A percentile compares a stretch with the other conserved stretches of the same genome.
phyloP scores from a whole-genome alignment of 2,329 filamentous ascomycete genomes.

The Verticillium tricorpus region DNA sequence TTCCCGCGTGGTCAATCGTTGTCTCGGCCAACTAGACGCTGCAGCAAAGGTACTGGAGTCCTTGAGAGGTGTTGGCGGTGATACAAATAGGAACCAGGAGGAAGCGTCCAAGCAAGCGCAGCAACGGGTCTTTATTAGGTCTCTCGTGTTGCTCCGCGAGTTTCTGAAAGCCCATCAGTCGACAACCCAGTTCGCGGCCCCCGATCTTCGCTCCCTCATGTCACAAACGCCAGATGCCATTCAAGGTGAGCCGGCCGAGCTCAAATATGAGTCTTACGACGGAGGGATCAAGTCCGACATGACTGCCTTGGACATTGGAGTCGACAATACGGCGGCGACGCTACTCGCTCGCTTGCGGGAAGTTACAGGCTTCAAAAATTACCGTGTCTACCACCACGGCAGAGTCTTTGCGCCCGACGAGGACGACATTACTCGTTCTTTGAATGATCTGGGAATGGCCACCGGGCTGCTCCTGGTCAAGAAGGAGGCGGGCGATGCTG shows the following conservation, averaged over 20 bases:
- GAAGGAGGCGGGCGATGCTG: conserved; percentile 43
- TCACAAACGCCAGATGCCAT: conserved; percentile 45
- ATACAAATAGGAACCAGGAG: conserved; percentile 36
- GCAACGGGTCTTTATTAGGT: conserved; percentile 64
- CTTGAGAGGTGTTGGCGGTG: conserved; percentile 35
- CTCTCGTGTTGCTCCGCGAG: conserved; percentile 62
- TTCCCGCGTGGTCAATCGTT: conserved; percentile 66
- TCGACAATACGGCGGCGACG: conserved; percentile 65
- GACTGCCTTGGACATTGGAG: conserved; percentile 60
- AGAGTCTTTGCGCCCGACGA: conserved; percentile 58
- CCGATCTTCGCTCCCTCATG: conserved; percentile 51
- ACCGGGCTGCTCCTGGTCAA: conserved; percentile 65
- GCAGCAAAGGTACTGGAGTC: conserved; percentile 49
- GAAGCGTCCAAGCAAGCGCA: conserved; percentile 37
- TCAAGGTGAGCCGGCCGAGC: conserved; percentile 59
- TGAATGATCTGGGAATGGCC: conserved; percentile 64
- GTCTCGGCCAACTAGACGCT: conserved; percentile 63
- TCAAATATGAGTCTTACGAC: conserved; percentile 73
- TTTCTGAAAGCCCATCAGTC: conserved; percentile 63
- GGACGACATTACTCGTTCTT: conserved; percentile 52
- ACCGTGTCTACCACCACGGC: conserved; percentile 68
- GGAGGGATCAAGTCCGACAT: conserved; percentile 56
- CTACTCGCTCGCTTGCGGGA: conserved; percentile 63
- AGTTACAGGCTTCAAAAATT: conserved; percentile 71
- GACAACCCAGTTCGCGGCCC: conserved; percentile 54